Percentiles rank a stretch among this genome's conserved stretches.
phyloP scores from a whole-genome alignment of 2,329 filamentous ascomycete species.

The Fusarium concolor region DNA sequence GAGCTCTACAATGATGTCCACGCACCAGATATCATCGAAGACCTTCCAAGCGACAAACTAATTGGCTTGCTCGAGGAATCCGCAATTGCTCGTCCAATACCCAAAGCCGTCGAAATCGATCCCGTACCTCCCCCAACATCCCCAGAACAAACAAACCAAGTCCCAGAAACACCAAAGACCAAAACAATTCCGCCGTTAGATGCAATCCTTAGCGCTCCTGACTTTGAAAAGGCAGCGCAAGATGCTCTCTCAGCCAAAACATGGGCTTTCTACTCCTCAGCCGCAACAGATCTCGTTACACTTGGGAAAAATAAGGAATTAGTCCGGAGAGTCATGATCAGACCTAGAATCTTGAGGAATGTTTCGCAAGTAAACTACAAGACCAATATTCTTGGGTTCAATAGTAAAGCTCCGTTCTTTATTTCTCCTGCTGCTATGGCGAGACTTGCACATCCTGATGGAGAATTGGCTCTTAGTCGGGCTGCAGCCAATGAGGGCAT shows the following conservation, averaged over 20 bases:
- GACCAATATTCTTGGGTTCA: slow-evolving; percentile 65
- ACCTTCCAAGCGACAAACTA: slow-evolving; percentile 58
- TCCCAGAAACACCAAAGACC: neutral
- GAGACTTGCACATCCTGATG: slow-evolving; percentile 71
- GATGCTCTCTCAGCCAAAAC: slow-evolving; percentile 68
- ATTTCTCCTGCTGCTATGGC: slow-evolving; percentile 74
- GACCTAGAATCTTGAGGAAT: slow-evolving; percentile 68
- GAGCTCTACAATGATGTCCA: slow-evolving; percentile 64
- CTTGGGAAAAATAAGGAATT: slow-evolving; percentile 65
- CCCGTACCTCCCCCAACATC: neutral
- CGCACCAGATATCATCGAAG: slow-evolving; percentile 54
- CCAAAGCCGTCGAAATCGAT: neutral
- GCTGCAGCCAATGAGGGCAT: slow-evolving; percentile 42
- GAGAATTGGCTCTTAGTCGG: slow-evolving; percentile 58
- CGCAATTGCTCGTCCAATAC: neutral
- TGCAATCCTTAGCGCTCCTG: slow-evolving; percentile 43
- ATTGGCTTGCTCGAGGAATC: slow-evolving; percentile 59
- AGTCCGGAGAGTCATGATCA: slow-evolving; percentile 68
- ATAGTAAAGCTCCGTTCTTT: slow-evolving; percentile 68
- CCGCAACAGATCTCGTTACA: slow-evolving; percentile 70
- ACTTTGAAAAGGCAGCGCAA: slow-evolving; percentile 69
- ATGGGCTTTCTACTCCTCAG: slow-evolving; percentile 76
- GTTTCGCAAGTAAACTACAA: slow-evolving; percentile 63
- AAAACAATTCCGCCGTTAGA: neutral
- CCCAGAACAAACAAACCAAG: neutral